Evolutionary conservation across 306 rosid genomes (phyloP).

Genomic region (Quercus berberidifolia): DNA sequence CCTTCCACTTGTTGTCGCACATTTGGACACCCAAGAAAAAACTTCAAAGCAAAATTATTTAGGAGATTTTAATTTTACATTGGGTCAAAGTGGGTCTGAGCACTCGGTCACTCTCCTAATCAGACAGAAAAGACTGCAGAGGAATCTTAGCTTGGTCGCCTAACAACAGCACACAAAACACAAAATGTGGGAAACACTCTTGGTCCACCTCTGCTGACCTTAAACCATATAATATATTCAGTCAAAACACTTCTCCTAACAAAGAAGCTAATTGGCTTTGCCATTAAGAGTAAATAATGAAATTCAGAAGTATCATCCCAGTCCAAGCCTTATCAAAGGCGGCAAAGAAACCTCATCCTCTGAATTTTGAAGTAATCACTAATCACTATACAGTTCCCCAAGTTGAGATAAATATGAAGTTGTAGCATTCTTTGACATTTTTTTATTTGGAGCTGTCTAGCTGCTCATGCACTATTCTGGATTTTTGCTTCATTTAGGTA

Average conservation of each 20-base stretch:
- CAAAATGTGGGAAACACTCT: slow-evolving; percentile 64
- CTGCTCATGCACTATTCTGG: not conserved
- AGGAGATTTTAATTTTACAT: slow-evolving; percentile 27
- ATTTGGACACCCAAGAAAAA: slow-evolving; percentile 22
- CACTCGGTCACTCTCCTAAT: slow-evolving; percentile 43
- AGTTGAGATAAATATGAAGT: not conserved
- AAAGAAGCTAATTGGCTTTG: slow-evolving; percentile 25
- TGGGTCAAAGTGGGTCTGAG: slow-evolving; percentile 43
- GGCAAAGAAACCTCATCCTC: not conserved
- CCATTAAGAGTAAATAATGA: slow-evolving; percentile 4
- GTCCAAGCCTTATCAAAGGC: slow-evolving; percentile 18
- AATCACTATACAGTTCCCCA: not conserved
- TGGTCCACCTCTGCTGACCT: slow-evolving; percentile 52
- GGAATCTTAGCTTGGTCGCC: slow-evolving; percentile 28
- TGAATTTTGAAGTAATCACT: not conserved
- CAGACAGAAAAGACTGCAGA: slow-evolving; percentile 42
- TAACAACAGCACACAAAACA: slow-evolving; percentile 36
- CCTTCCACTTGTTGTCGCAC: slow-evolving; percentile 22
- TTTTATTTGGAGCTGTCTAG: not conserved
- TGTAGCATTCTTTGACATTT: not conserved
- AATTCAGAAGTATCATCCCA: slow-evolving; percentile 21
- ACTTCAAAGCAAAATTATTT: slow-evolving; percentile 29
- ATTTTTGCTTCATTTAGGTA: not conserved
- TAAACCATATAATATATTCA: slow-evolving; percentile 43
- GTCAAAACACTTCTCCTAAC: slow-evolving; percentile 37